Evolutionary conservation across 164 flowering plant species (phyloP), one percentile per base, ranked within the genome.

Genomic region (Tetrastigma voinierianum): DNA sequence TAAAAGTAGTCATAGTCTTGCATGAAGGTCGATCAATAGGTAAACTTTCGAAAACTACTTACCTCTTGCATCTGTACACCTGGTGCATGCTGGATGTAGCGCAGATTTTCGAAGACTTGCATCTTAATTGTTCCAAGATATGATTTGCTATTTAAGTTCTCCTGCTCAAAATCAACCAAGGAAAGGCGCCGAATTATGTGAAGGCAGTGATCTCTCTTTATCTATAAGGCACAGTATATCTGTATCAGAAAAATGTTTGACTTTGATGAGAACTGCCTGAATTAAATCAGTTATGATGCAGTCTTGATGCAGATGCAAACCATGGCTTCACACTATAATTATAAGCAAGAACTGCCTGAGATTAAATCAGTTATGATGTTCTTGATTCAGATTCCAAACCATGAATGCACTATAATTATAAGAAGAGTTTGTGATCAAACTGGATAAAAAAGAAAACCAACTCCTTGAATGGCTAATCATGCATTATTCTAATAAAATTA

Each of bases 41-140:
- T 62, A 52, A 57, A 47, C 51, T 5, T 51, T 15, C 15, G 55
- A 10, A 25, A 24, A 45, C 8, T n/a, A 73, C 81, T 75, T 64
- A 93, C 99, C 94, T 95, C 99, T 57, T 95, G 99, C 99, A 95
- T 84, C 76, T 95, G 99, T 23, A 95, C 98, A 70, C 96, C 71
- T 20, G 98, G 99, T 66, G 99, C 98, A 85, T 89, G 94, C 69
- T 95, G 97, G 67, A 95, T 89, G 77, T 72, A 80, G 2, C 97
- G 92, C 51, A 95, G 90, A 75, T 87, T 90, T 81, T 95, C 99
- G 67, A 91, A 45, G n/a, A 95, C 97, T 80, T 95, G 97, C 84
- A 83, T 72, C 74, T 93, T 90, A 61, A 95, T 90, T 51, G 93
- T 70, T 82, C 90, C 75, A 45, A 95, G 72, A 73, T 95, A 95